Base-by-base conservation (phyloP, 164 flowering plant genomes). In the Magnolia kwangsiensis region DNA sequence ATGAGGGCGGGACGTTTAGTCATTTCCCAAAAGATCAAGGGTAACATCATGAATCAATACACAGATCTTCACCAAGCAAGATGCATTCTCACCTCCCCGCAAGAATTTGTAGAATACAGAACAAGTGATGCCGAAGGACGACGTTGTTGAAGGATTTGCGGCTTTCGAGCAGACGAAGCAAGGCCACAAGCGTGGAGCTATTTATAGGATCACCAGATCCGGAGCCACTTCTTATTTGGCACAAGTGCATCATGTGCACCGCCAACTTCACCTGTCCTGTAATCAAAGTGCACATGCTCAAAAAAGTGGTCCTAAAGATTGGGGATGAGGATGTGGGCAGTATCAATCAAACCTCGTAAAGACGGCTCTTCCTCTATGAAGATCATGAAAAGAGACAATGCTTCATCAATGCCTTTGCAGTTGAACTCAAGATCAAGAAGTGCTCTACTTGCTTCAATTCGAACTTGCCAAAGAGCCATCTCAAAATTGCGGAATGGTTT, bases 401-500 rank as follows among this genome's bases (percentile, higher is more conserved):
- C 87, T 24, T 89, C 91, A 88, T 91, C 89, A 69, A 91, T 84
- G 81, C 98, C 98, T 68, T 81, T 86, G 78, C 80, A 78, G 76
- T 90, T 85, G 76, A 84, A 91, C 80, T 94, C 97, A 67, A 96
- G 89, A 82, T 91, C 95, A 80, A 96, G 92, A 11, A 96, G 94
- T 49, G 97, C 90, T 75, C 92, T 85, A 81, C 88, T 83, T 69
- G 98, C 98, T 83, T 94, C 98, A 76, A 90, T 80, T 70, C 97
- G 91, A 80, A 96, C 89, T 87, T 90, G 88, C 98, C 96, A 94
- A 20, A 81, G n/a, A 23, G 73, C 21, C 8, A 84, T 75, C 70
- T 82, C 88, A 13, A 74, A 76, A 76, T 83, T 85, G 50, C 85
- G 87, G 76, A 89, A 96, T 50, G 96, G 96, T 85, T 82, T 87